A percentile compares a stretch with the other conserved stretches of the same genome.
These are phyloP conservation scores for Ustilago nuda DNA, from an alignment of 1,284 basidiomycete genomes.

Conservation along the genomic window DNA sequence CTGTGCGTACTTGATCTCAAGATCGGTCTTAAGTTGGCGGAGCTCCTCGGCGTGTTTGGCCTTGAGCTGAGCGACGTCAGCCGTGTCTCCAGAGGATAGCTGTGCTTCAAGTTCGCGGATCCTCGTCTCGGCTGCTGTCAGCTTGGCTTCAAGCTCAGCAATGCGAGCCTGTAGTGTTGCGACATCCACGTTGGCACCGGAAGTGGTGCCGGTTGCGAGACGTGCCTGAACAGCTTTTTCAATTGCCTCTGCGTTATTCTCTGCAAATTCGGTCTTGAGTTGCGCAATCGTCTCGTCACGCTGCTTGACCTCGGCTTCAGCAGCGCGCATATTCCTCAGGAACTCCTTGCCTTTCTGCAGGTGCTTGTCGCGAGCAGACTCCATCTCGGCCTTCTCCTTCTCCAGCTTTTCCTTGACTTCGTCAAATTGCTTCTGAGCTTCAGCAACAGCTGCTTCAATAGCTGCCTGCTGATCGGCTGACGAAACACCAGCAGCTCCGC, in stretches of 20 bases:
- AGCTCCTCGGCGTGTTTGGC: constrained; percentile 46
- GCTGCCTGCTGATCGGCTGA: constrained; percentile 33
- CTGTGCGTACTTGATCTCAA: constrained; percentile 42
- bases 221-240: constrained; percentile 54
- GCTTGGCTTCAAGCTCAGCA: constrained; percentile 58
- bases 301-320: constrained; percentile 52
- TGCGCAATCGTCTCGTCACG: constrained; percentile 49
- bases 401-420: constrained; percentile 51
- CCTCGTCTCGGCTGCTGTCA: constrained; percentile 43
- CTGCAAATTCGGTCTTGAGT: constrained; percentile 52
- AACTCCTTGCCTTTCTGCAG: constrained; percentile 53
- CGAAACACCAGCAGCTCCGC: constrained; percentile 1
- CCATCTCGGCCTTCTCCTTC: constrained; percentile 31
- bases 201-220: constrained; percentile 13
- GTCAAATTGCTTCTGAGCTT: constrained; percentile 57
- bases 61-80: constrained; percentile 44
- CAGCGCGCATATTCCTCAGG: constrained; percentile 40
- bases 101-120: constrained; percentile 51
- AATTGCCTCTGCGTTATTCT: constrained; percentile 55
- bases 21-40: constrained; percentile 26
- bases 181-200: constrained; percentile 18
- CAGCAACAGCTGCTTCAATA: constrained; percentile 45
- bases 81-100: constrained; percentile 24
- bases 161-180: constrained; percentile 46
- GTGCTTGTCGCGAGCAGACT: constrained; percentile 44